These are phyloP conservation scores for Camelina laxa DNA, from an alignment of 345 rosid species.

Conservation along the genomic window DNA sequence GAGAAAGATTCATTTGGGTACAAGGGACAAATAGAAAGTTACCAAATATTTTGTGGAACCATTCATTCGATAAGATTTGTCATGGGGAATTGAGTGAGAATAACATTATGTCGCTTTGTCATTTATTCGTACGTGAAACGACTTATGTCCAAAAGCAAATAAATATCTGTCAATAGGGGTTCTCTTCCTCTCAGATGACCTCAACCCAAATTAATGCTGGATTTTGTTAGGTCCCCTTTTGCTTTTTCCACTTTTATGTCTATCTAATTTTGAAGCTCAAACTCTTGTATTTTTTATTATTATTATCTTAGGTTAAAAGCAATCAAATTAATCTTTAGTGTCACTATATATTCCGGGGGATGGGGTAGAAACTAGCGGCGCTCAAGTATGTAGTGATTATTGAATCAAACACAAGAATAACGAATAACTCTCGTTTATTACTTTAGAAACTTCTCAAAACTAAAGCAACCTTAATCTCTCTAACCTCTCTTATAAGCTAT, in stretches of 20 bases:
- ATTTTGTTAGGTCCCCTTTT: conserved; percentile 23
- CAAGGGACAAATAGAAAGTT: conserved; percentile 20
- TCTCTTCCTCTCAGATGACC: conserved; percentile 7
- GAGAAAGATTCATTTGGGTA: conserved; percentile 25
- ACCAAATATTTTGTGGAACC: conserved; percentile 29
- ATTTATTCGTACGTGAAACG: conserved; percentile 18
- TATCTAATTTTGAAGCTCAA: background rate
- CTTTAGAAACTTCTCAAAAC: too few relatives aligned
- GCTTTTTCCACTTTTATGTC: background rate
- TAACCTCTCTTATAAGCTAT: too few relatives aligned
- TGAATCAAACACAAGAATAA: too few relatives aligned
- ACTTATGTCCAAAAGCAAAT: conserved; percentile 7
- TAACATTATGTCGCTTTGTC: conserved; percentile 25
- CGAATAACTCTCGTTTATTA: too few relatives aligned
- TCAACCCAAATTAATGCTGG: conserved; percentile 6
- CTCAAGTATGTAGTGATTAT: too few relatives aligned
- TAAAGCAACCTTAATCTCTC: too few relatives aligned
- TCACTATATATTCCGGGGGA: background rate
- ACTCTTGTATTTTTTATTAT: too few relatives aligned
- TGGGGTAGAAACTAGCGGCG: too few relatives aligned
- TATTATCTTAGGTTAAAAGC: too few relatives aligned
- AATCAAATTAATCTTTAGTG: too few relatives aligned
- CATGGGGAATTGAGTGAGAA: conserved; percentile 20
- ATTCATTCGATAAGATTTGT: conserved; percentile 25
- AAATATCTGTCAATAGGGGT: background rate